A percentile compares a stretch with the other conserved stretches of the same genome.
These are phyloP conservation scores for Moesziomyces sp. DNA, from an alignment of 1,284 basidiomycete genomes.

Conservation along the genomic window DNA sequence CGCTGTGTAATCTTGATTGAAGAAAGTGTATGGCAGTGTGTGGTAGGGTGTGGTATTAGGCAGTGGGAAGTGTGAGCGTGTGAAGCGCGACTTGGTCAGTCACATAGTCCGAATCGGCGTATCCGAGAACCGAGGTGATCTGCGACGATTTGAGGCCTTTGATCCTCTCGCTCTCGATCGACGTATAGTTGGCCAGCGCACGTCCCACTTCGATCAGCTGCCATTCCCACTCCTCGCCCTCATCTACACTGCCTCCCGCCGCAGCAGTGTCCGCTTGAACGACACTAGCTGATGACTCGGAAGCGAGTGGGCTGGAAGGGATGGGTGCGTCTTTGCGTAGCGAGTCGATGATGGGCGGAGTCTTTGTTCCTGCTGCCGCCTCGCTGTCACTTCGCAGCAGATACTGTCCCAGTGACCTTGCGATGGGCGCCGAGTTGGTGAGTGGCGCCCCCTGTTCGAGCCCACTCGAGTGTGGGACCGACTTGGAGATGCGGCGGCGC, in stretches of 20 bases:
- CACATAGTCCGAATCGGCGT: constrained; percentile 94
- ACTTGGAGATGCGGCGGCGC: constrained; percentile 58
- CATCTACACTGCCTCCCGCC: neutral
- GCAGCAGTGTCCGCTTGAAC: neutral
- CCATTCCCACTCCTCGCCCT: constrained; percentile 69
- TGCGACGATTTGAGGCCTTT: constrained; percentile 78
- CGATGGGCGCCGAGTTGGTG: constrained; percentile 9
- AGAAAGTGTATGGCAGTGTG: neutral
- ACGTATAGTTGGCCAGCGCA: constrained; percentile 95
- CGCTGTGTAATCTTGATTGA: neutral
- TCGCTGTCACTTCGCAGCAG: constrained; percentile 25
- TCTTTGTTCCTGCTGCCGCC: constrained; percentile 15
- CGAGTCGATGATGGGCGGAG: constrained; percentile 44
- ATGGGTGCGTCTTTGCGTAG: constrained; percentile 20
- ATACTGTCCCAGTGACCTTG: constrained; percentile 35
- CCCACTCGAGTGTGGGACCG: constrained; percentile 20
- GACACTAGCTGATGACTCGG: neutral
- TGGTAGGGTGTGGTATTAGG: neutral
- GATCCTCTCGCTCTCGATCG: constrained; percentile 85
- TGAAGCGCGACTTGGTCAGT: constrained; percentile 74
- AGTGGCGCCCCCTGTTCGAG: constrained; percentile 28
- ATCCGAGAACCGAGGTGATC: constrained; percentile 83
- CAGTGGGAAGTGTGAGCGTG: constrained; percentile 22
- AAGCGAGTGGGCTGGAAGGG: neutral
- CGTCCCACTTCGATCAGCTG: constrained; percentile 90